Conservation (phyloP, 2,329 filamentous ascomycete genomes). For the Fusarium pseudocircinatum region DNA sequence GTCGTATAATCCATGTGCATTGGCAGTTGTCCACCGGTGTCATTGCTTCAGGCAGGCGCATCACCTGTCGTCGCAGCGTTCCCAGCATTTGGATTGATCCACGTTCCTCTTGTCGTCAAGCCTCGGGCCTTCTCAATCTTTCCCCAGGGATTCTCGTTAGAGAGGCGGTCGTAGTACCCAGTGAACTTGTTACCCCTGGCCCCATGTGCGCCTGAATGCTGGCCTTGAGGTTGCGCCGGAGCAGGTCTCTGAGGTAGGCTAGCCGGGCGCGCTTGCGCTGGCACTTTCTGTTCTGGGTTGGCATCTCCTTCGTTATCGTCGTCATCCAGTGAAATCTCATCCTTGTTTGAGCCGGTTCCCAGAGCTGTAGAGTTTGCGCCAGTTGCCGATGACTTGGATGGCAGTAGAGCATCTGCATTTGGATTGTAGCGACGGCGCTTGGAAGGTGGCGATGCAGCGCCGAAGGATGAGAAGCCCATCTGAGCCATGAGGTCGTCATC, state of each 20-base stretch:
- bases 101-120: conserved; percentile 56
- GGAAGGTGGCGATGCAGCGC: conserved; percentile 60
- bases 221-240: conserved; percentile 4
- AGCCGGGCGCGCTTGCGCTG: conserved; percentile 47
- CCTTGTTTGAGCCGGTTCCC: conserved; percentile 48
- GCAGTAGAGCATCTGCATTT: conserved; percentile 56
- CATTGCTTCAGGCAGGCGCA: conserved; percentile 21
- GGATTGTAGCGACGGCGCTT: conserved; percentile 77
- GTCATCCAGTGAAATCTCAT: conserved; percentile 58
- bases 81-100: conserved; percentile 48
- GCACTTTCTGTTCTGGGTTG: conserved; percentile 7
- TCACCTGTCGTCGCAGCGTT: conserved; percentile 2
- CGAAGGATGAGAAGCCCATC: conserved; percentile 80
- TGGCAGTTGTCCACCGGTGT: no score
- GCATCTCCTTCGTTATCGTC: conserved; percentile 40
- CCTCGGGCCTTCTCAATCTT: conserved; percentile 60
- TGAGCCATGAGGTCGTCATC: conserved; percentile 66
- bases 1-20: background rate
- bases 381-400: conserved; percentile 43
- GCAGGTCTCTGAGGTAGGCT: conserved; percentile 48
- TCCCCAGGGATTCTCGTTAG: conserved; percentile 79
- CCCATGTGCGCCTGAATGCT: conserved; percentile 16
- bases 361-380: conserved; percentile 52
- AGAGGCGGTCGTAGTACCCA: conserved; percentile 74
- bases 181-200: conserved; percentile 64